phyloP scores from a whole-genome alignment of 1,284 basidiomycete species.

The Cutaneotrichosporon dermatis region DNA sequence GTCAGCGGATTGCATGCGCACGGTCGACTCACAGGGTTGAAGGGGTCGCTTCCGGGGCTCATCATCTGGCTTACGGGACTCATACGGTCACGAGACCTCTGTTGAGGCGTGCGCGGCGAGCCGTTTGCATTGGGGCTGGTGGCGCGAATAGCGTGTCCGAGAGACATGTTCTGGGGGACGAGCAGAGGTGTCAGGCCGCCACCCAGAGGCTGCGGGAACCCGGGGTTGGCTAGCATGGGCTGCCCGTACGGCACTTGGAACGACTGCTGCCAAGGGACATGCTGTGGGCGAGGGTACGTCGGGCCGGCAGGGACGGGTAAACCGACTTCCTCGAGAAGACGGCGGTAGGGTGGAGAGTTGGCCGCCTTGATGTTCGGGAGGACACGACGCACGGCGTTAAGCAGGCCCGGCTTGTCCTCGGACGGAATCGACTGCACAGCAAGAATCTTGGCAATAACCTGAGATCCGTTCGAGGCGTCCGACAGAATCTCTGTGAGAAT shows the following conservation, averaged over 20 bases:
- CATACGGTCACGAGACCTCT: slow-evolving; percentile 31
- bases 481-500: slow-evolving; percentile 88
- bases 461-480: slow-evolving; percentile 91
- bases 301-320: slow-evolving; percentile 64
- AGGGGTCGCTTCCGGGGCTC: slow-evolving; percentile 48
- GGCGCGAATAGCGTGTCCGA: slow-evolving; percentile 33
- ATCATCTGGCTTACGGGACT: slow-evolving; percentile 44
- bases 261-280: slow-evolving; percentile 19
- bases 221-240: slow-evolving; percentile 24
- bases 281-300: slow-evolving; percentile 14
- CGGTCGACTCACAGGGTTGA: slow-evolving; percentile 44
- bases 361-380: slow-evolving; percentile 82
- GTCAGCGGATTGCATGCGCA: slow-evolving; percentile 3
- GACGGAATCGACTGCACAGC: slow-evolving; percentile 76
- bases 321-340: slow-evolving; percentile 89
- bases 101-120: slow-evolving; percentile 36
- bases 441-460: slow-evolving; percentile 88
- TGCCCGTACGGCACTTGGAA: slow-evolving; percentile 14
- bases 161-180: slow-evolving; percentile 41
- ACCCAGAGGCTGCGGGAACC: slow-evolving; percentile 26
- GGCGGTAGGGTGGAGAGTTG: slow-evolving; percentile 84
- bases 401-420: slow-evolving; percentile 61
- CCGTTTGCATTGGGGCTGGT: slow-evolving; percentile 21
- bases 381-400: slow-evolving; percentile 82
- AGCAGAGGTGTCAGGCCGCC: slow-evolving; percentile 33